Conservation (phyloP, 441 rosid genomes). For the Flueggea neowawraea region DNA sequence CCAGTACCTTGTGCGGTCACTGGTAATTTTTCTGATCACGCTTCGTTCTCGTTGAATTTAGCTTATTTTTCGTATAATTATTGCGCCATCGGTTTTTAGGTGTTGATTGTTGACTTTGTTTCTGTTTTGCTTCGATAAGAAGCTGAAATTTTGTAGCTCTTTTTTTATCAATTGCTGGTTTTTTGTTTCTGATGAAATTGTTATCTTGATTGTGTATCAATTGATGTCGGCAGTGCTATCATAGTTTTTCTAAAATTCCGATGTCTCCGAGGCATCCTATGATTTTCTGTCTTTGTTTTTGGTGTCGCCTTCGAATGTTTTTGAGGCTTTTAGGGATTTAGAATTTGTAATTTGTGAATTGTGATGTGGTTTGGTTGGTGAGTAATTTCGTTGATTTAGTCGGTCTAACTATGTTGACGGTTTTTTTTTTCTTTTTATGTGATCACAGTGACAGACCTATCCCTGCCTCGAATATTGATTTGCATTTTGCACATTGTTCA, state of each 20-base stretch:
- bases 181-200: not conserved
- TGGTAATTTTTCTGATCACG: not conserved
- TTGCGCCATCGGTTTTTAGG: not conserved
- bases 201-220: too few relatives aligned
- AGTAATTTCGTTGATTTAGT: not conserved
- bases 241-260: too few relatives aligned
- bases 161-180: not conserved
- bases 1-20: not conserved
- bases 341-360: not conserved
- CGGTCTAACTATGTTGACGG: conserved; percentile 1
- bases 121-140: not conserved
- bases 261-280: too few relatives aligned
- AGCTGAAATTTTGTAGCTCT: not conserved
- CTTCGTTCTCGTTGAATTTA: not conserved
- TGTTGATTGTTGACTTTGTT: not conserved
- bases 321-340: not conserved
- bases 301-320: not conserved
- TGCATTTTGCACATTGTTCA: conserved; percentile 89
- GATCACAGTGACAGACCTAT: conserved; percentile 76
- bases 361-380: not conserved
- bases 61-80: too few relatives aligned
- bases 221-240: too few relatives aligned
- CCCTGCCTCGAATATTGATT: conserved; percentile 74
- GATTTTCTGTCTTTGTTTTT: not conserved
- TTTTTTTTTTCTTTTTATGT: conserved; percentile 10